Conservation (phyloP, 805 yeast species). For the Kuraishia hungarica region DNA sequence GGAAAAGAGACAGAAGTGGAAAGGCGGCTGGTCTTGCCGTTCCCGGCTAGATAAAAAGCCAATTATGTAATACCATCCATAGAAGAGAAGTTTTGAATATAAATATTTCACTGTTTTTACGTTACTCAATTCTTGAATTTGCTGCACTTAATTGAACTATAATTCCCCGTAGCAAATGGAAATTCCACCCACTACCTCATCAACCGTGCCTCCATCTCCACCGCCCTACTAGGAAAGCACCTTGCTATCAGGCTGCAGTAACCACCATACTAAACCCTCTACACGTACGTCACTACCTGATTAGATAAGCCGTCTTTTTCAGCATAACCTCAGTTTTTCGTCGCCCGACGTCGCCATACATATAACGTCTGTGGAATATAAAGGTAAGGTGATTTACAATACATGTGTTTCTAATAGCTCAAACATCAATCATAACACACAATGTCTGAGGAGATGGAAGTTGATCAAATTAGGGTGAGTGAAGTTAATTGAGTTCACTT, state of each 20-base stretch:
- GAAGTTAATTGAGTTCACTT: not conserved
- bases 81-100: not conserved
- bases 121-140: no score
- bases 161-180: not conserved
- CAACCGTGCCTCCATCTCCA: not conserved
- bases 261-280: not conserved
- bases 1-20: constrained; percentile 93
- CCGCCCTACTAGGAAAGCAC: no score
- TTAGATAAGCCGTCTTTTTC: not conserved
- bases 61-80: not conserved
- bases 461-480: constrained; percentile 57
- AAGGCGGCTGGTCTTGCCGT: constrained; percentile 74
- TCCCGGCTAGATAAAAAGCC: constrained; percentile 30
- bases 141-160: no score
- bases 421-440: constrained; percentile 3
- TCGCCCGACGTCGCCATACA: not conserved
- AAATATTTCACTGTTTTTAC: no score
- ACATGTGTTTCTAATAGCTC: not conserved
- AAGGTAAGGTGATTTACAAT: not conserved
- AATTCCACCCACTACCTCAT: not conserved
- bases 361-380: not conserved
- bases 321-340: not conserved
- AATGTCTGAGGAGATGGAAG: constrained; percentile 54
- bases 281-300: no score
- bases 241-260: not conserved